These are phyloP conservation scores for Chromera velia DNA, from an alignment of 73 alveolate species.

Conservation along the genomic window DNA sequence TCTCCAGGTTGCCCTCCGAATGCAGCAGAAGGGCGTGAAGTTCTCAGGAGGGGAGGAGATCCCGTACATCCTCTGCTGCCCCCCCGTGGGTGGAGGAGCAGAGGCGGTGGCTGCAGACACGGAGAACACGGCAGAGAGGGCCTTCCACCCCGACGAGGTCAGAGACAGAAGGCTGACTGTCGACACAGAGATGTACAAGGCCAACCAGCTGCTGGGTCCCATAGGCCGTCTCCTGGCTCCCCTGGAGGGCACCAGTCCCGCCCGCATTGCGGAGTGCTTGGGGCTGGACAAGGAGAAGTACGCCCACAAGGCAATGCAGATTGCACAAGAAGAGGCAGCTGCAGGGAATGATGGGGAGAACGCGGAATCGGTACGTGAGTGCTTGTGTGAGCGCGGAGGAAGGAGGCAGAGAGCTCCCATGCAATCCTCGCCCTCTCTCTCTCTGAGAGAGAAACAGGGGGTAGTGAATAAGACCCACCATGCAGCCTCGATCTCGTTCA, in stretches of 20 bases:
- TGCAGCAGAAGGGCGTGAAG: conserved; percentile 64
- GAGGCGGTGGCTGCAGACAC: background rate
- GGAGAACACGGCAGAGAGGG: background rate
- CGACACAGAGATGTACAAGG: background rate
- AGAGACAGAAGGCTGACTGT: background rate
- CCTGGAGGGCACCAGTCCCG: background rate
- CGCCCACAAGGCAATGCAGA: too few relatives aligned
- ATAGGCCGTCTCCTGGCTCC: background rate
- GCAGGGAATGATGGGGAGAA: too few relatives aligned
- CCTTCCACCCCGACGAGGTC: background rate
- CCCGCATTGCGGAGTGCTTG: background rate
- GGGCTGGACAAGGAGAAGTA: too few relatives aligned
- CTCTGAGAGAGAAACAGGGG: too few relatives aligned
- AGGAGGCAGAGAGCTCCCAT: too few relatives aligned
- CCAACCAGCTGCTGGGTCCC: background rate
- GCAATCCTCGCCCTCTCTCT: too few relatives aligned
- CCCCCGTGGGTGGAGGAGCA: background rate
- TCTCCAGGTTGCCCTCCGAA: conserved; percentile 79
- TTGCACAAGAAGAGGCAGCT: too few relatives aligned
- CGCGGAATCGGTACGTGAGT: too few relatives aligned
- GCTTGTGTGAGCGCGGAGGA: too few relatives aligned
- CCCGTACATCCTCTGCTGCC: conserved; percentile 72
- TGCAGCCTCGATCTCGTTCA: too few relatives aligned
- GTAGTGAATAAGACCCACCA: too few relatives aligned
- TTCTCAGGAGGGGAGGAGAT: conserved; percentile 65